Conservation (phyloP, 495 filamentous ascomycete genomes). For the Sporormia fimetaria region DNA sequence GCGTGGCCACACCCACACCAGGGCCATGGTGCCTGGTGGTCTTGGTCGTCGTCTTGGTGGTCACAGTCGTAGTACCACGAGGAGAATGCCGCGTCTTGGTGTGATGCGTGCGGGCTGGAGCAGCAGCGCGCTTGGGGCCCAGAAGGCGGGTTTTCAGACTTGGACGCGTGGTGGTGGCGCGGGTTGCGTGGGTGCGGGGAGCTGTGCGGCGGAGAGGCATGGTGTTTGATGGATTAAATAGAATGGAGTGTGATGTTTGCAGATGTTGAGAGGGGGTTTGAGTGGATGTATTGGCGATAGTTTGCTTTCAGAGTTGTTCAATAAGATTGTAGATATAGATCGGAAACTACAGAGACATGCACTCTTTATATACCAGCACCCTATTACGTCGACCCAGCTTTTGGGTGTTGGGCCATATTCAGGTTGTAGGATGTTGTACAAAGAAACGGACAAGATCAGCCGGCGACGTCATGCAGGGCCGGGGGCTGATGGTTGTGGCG, state of each 20-base stretch:
- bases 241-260: background rate
- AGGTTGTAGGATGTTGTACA: too few relatives aligned
- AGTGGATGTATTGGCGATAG: slow-evolving; percentile 1
- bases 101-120: slow-evolving; percentile 31
- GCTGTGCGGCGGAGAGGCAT: slow-evolving; percentile 13
- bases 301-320: background rate
- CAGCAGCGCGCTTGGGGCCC: slow-evolving; percentile 14
- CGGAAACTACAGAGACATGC: background rate
- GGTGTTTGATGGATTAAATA: slow-evolving; percentile 2
- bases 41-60: slow-evolving; percentile 24
- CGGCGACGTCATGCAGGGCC: slow-evolving; percentile 21
- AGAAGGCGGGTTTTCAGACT: slow-evolving; percentile 28
- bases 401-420: background rate
- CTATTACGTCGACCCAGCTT: slow-evolving; percentile 15
- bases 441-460: slow-evolving; percentile 11
- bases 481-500: slow-evolving; percentile 2
- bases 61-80: slow-evolving; percentile 33
- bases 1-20: slow-evolving; percentile 20
- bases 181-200: slow-evolving; percentile 5
- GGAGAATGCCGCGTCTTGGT: too few relatives aligned
- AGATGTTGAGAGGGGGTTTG: slow-evolving; percentile 1
- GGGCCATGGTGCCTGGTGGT: slow-evolving; percentile 14
- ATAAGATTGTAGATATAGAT: slow-evolving; percentile 1
- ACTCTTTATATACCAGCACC: slow-evolving; percentile 2
- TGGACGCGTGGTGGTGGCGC: slow-evolving; percentile 21